These are phyloP conservation scores for Plasmodium cynomolgi DNA, from an alignment of 169 alveolate species.

Conservation along the genomic window DNA sequence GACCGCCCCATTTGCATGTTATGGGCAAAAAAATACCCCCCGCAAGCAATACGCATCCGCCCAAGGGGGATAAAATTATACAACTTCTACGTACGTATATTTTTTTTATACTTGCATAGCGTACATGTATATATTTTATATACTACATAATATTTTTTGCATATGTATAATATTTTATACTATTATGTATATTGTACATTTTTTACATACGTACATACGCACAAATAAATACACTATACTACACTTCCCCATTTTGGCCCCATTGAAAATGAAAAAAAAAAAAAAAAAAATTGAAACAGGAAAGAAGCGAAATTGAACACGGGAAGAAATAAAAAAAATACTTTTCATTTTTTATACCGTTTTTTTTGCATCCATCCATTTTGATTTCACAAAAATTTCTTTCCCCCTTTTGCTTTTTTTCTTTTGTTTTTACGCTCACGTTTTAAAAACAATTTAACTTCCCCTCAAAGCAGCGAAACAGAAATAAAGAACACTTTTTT, in stretches of 20 bases:
- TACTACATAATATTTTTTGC: no score
- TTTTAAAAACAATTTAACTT: neutral
- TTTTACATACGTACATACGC: neutral
- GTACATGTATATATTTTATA: no score
- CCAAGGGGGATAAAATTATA: neutral
- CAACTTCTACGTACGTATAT: neutral
- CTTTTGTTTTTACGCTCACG: neutral
- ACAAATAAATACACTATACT: constrained; percentile 3
- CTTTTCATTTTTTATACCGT: neutral
- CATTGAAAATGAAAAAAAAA: constrained; percentile 32
- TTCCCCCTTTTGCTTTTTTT: neutral
- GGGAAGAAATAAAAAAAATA: neutral
- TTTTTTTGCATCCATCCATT: neutral
- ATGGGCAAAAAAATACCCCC: neutral
- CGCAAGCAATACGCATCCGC: neutral
- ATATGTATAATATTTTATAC: no score
- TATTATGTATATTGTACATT: no score
- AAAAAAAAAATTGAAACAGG: neutral
- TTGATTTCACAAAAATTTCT: neutral
- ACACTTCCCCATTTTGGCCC: constrained; percentile 60
- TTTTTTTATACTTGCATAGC: no score
- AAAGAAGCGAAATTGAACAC: neutral
- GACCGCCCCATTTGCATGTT: neutral
- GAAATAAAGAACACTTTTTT: neutral
- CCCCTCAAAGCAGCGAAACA: neutral